phyloP scores from a whole-genome alignment of 2,329 filamentous ascomycete genomes.

The Lomentospora prolificans region DNA sequence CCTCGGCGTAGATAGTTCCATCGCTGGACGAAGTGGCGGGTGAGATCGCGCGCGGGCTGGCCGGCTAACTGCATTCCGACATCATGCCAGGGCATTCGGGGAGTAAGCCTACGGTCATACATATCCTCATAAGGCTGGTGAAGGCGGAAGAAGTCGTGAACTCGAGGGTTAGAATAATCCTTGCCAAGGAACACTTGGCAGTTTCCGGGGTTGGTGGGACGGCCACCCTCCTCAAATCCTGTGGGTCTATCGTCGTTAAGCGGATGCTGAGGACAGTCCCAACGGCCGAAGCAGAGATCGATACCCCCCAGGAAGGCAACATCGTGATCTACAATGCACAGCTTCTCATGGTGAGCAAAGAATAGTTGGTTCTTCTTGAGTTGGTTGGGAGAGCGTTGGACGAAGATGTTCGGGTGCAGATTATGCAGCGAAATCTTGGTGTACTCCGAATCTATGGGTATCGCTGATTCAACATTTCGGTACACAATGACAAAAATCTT shows the following conservation, averaged over 20 bases:
- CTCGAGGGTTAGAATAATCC: constrained; percentile 93
- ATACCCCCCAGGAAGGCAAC: constrained; percentile 93
- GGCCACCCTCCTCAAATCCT: constrained; percentile 69
- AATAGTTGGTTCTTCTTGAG: constrained; percentile 99
- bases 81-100: constrained; percentile 98
- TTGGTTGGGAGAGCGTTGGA: constrained; percentile 92
- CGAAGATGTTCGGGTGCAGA: constrained; percentile 90
- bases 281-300: constrained; percentile 92
- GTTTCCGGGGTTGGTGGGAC: constrained; percentile 79
- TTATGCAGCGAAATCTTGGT: constrained; percentile 95
- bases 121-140: constrained; percentile 97
- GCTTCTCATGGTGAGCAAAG: constrained; percentile 96
- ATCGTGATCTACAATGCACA: constrained; percentile 94
- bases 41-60: constrained; percentile 87
- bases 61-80: constrained; percentile 97
- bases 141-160: constrained; percentile 88
- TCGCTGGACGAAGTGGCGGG: constrained; percentile 90
- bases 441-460: constrained; percentile 96
- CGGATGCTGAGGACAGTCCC: constrained; percentile 91
- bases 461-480: constrained; percentile 90
- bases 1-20: constrained; percentile 97
- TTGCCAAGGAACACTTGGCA: constrained; percentile 96
- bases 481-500: constrained; percentile 98
- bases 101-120: constrained; percentile 84
- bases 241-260: constrained; percentile 90